phyloP scores from a whole-genome alignment of 2,329 filamentous ascomycete species.

The Beauveria varroae region DNA sequence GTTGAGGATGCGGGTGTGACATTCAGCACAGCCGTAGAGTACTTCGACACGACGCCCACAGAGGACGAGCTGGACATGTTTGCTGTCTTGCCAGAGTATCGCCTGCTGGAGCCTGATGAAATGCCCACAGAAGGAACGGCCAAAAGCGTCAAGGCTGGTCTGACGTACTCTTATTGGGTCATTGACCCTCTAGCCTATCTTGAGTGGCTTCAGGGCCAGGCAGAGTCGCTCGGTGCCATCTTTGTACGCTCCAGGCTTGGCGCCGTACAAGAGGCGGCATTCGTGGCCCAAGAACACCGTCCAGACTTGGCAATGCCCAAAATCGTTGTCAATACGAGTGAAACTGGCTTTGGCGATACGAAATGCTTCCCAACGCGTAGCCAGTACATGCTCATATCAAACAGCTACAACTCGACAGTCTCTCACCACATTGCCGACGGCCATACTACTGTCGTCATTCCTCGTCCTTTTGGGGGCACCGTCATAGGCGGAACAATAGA shows the following conservation, averaged over 20 bases:
- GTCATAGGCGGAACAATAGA: conserved; percentile 7
- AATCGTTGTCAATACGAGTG: conserved; percentile 5
- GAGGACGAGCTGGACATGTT: background rate
- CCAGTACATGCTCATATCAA: background rate
- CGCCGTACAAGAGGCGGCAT: background rate
- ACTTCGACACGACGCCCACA: background rate
- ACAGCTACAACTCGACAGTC: background rate
- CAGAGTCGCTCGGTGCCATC: background rate
- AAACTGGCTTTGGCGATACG: background rate
- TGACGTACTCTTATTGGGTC: conserved; percentile 5
- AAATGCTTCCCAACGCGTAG: conserved; percentile 2
- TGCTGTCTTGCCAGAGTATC: background rate
- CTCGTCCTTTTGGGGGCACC: background rate
- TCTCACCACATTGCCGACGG: conserved; percentile 2
- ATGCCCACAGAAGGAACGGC: background rate
- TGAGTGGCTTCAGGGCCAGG: background rate
- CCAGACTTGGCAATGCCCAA: background rate
- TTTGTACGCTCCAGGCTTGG: background rate
- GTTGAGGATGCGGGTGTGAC: background rate
- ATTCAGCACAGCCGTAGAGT: background rate
- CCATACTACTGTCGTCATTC: conserved; percentile 1
- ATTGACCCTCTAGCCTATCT: background rate
- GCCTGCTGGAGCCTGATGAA: background rate
- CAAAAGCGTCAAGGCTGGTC: background rate
- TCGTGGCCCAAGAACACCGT: background rate